Conservation (phyloP, 2,329 filamentous ascomycete genomes). For the Ustulina deusta region DNA sequence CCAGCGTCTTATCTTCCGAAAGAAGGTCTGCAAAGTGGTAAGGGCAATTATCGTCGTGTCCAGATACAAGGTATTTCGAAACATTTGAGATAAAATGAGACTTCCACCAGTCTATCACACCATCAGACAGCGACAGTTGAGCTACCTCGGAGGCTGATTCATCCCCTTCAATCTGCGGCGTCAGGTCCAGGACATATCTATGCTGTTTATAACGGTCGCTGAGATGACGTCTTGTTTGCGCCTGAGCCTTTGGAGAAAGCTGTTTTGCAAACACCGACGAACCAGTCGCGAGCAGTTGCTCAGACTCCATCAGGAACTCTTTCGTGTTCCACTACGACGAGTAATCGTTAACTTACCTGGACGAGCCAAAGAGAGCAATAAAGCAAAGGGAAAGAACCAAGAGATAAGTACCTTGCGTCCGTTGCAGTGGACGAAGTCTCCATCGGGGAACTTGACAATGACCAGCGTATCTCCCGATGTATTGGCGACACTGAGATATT, state of each 20-base stretch:
- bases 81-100: conserved; percentile 55
- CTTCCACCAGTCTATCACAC: conserved; percentile 67
- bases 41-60: conserved; percentile 60
- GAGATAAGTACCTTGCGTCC: conserved; percentile 25
- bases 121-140: conserved; percentile 67
- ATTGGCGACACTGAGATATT: conserved; percentile 4
- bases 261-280: conserved; percentile 62
- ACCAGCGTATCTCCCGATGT: conserved; percentile 36
- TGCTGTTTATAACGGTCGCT: conserved; percentile 40
- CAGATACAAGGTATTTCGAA: conserved; percentile 56
- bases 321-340: conserved; percentile 50
- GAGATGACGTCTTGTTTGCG: conserved; percentile 54
- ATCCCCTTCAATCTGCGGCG: conserved; percentile 71
- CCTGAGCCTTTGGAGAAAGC: conserved; percentile 58
- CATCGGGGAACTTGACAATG: conserved; percentile 30
- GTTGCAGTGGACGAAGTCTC: conserved; percentile 32
- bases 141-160: conserved; percentile 70
- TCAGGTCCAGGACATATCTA: conserved; percentile 71
- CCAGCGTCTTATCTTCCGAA: conserved; percentile 34
- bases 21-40: conserved; percentile 21
- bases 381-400: neutral
- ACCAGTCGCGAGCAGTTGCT: conserved; percentile 59
- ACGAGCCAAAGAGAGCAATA: neutral
- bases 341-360: neutral
- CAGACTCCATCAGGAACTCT: conserved; percentile 59